Evolutionary conservation across 305 asterid genomes (phyloP), one percentile per base, ranked within the genome.

Genomic region (Salvia sclarea): DNA sequence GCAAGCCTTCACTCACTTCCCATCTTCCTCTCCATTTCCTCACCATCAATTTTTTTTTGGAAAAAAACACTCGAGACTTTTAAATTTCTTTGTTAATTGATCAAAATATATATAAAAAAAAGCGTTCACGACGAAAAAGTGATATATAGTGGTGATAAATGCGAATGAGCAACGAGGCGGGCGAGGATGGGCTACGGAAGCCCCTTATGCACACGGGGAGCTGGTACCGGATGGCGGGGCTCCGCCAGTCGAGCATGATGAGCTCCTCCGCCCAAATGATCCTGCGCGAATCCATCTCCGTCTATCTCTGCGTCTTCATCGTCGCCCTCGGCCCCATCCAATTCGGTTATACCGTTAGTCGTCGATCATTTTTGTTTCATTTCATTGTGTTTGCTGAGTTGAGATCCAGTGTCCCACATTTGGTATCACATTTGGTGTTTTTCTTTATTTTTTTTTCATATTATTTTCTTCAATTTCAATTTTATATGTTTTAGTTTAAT

Each of bases 261-360:
- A 78, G 81, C 59, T 85, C 96, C 11, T 81, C 98, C 1, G 52
- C 79, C 30, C 81, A 77, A 54, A 69, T 82, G 57, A 69, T 82
- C 58, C 38, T 86, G 61, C 81, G 86, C 0, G 97, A 86, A 50
- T 86, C 96, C 18, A 83, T 92, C 47, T 92, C 98, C 50, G 71
- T 92, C 61, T 85, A 74, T 75, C 83, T 88, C 53, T 89, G 96
- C 48, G 98, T 92, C 60, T 71, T 47, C 69, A 78, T 92, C 61
- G 91, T 90, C 40, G 88, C 98, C 9, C 83, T 92, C 20, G 98
- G 98, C 47, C 97, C 98, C 0, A 86, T 90, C 66, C 97, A 90
- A 65, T 83, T 92, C 53, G 97, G 97, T 24, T 90, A 82, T 77
- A 86, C 95, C 8, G 97, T 73, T 6, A 37, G 61, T 48, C 18